A percentile compares a stretch with the other conserved stretches of the same genome.
phyloP scores from a whole-genome alignment of 805 yeast genomes.

The Metschnikowia amazonensis region DNA sequence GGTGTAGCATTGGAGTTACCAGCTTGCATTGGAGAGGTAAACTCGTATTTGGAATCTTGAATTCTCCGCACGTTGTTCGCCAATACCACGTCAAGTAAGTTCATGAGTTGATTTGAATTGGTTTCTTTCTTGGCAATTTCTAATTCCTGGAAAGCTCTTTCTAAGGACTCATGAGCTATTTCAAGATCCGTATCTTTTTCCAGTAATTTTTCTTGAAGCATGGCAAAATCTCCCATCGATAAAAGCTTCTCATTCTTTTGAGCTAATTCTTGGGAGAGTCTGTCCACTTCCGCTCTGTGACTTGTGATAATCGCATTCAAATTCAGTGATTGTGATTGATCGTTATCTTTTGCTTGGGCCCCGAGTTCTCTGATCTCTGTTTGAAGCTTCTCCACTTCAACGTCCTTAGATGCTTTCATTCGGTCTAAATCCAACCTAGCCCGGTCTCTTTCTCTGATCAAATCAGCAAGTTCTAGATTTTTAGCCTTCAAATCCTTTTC shows the following conservation, averaged over 20 bases:
- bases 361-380: constrained; percentile 61
- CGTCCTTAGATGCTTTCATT: constrained; percentile 57
- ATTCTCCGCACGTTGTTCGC: constrained; percentile 65
- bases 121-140: constrained; percentile 48
- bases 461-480: constrained; percentile 81
- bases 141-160: constrained; percentile 60
- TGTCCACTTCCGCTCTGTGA: constrained; percentile 61
- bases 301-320: constrained; percentile 55
- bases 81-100: constrained; percentile 66
- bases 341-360: constrained; percentile 54
- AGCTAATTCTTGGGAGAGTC: constrained; percentile 36
- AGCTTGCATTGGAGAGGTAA: constrained; percentile 77
- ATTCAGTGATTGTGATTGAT: constrained; percentile 61
- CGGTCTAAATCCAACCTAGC: constrained; percentile 81
- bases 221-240: constrained; percentile 22
- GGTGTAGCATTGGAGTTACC: constrained; percentile 78
- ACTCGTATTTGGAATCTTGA: constrained; percentile 66
- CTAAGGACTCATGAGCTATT: constrained; percentile 75
- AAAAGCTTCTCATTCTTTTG: constrained; percentile 26
- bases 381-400: constrained; percentile 61
- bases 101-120: constrained; percentile 47
- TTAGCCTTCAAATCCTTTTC: constrained; percentile 83
- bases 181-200: constrained; percentile 78
- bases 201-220: constrained; percentile 44
- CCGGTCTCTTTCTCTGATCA: constrained; percentile 84